A percentile compares a stretch with the other conserved stretches of the same genome.
phyloP scores from a whole-genome alignment of 192 early-diverging fungal species.

The Backusella parvicylindrica region DNA sequence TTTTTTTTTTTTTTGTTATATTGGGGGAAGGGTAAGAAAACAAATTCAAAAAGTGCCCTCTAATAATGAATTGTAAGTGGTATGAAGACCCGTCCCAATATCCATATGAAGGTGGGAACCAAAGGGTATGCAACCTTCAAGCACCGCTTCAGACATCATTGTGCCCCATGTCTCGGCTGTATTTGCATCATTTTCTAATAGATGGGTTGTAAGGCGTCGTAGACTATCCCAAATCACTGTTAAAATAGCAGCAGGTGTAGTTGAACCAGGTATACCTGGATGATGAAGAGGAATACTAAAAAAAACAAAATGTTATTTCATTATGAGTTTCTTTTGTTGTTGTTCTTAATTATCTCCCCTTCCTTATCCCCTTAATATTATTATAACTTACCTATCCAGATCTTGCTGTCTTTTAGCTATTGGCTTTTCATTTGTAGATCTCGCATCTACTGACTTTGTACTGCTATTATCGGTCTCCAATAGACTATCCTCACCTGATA shows the following conservation, averaged over 20 bases:
- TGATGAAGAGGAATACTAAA: conserved; percentile 38
- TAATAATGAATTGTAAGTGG: conserved; percentile 1
- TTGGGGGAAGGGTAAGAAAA: not conserved
- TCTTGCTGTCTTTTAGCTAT: not conserved
- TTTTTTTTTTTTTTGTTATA: too few relatives aligned
- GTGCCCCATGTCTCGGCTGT: conserved; percentile 29
- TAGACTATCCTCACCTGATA: not conserved
- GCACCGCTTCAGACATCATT: conserved; percentile 27
- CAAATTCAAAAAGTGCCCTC: conserved; percentile 6
- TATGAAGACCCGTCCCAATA: conserved; percentile 10
- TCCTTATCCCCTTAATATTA: not conserved
- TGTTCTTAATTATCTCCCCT: not conserved
- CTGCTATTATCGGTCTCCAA: not conserved
- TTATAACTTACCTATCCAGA: conserved; percentile 11
- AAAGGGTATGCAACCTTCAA: conserved; percentile 37
- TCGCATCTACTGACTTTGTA: not conserved
- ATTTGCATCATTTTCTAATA: conserved; percentile 35
- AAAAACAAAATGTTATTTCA: too few relatives aligned
- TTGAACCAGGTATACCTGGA: conserved; percentile 19
- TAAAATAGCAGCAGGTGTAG: conserved; percentile 29
- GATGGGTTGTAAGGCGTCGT: conserved; percentile 29
- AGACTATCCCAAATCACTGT: conserved; percentile 28
- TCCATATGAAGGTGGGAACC: conserved; percentile 37
- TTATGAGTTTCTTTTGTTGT: not conserved
- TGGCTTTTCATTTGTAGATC: not conserved